Evolutionary conservation across 129 eudicot genomes (phyloP).

Genomic region (Silybum marianum): DNA sequence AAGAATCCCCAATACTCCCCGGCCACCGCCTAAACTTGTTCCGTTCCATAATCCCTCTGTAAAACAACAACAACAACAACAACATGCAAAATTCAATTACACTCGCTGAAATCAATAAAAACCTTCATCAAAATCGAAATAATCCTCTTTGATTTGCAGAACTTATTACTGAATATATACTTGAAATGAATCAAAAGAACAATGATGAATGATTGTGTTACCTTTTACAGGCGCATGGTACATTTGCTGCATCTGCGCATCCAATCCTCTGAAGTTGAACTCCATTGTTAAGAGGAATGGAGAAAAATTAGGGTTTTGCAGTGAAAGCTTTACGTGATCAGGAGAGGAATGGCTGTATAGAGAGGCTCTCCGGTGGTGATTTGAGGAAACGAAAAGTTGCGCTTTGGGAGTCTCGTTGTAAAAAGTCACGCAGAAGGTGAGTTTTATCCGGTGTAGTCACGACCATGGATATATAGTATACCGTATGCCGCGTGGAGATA

Average conservation of each 20-base stretch:
- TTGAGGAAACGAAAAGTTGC: background rate
- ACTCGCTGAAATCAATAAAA: background rate
- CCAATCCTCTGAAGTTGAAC: background rate
- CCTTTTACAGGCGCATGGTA: background rate
- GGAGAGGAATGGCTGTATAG: background rate
- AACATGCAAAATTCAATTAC: background rate
- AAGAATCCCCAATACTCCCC: background rate
- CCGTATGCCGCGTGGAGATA: background rate
- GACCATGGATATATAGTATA: background rate
- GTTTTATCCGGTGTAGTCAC: background rate
- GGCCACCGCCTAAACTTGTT: background rate
- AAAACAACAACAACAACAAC: too few relatives aligned
- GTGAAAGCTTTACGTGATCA: background rate
- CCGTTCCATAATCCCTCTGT: background rate
- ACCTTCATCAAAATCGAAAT: background rate
- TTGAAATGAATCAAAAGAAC: background rate
- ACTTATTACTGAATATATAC: background rate
- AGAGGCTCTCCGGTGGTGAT: background rate
- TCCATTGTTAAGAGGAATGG: background rate
- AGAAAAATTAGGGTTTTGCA: background rate
- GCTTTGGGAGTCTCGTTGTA: background rate
- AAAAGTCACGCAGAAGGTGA: background rate
- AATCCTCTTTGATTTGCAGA: background rate
- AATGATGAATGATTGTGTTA: background rate
- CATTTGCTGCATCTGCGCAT: background rate